These are phyloP conservation scores for Penicillium atrosanguineum DNA, from an alignment of 495 filamentous ascomycete species.

Conservation along the genomic window DNA sequence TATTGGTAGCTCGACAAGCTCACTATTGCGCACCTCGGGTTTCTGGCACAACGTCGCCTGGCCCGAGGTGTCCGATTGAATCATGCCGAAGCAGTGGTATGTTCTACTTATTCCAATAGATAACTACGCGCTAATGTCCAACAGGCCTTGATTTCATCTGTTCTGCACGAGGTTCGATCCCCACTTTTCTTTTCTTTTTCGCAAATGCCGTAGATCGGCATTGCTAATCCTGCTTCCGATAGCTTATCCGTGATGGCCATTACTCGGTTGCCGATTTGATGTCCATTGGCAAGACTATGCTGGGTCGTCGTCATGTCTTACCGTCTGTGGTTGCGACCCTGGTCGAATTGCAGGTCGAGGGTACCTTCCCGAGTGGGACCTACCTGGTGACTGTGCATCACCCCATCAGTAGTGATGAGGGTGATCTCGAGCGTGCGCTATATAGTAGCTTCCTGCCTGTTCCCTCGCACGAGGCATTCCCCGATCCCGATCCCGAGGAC, in stretches of 20 bases:
- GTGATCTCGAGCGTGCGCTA: conserved; percentile 78
- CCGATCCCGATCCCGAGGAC: conserved; percentile 56
- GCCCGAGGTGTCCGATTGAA: conserved; percentile 88
- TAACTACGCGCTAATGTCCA: background rate
- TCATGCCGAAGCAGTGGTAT: conserved; percentile 84
- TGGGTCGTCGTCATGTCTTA: conserved; percentile 90
- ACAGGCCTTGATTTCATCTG: conserved; percentile 84
- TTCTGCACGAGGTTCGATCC: conserved; percentile 76
- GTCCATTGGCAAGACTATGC: conserved; percentile 84
- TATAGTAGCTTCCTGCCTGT: conserved; percentile 93
- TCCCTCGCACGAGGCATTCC: conserved; percentile 65
- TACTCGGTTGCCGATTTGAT: conserved; percentile 93
- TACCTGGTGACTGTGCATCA: conserved; percentile 95
- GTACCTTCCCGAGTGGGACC: conserved; percentile 86
- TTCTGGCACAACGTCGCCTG: conserved; percentile 83
- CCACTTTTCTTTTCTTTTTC: conserved; percentile 1
- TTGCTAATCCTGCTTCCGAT: background rate
- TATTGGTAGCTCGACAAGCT: conserved; percentile 85
- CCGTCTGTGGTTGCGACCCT: conserved; percentile 77
- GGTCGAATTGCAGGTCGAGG: conserved; percentile 85
- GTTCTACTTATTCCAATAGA: conserved; percentile 20
- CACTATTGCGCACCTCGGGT: conserved; percentile 83
- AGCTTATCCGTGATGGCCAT: conserved; percentile 94
- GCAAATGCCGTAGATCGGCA: background rate
- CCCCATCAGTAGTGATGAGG: conserved; percentile 84